Base-by-base conservation (phyloP, 345 rosid species). In the Brassica incana region DNA sequence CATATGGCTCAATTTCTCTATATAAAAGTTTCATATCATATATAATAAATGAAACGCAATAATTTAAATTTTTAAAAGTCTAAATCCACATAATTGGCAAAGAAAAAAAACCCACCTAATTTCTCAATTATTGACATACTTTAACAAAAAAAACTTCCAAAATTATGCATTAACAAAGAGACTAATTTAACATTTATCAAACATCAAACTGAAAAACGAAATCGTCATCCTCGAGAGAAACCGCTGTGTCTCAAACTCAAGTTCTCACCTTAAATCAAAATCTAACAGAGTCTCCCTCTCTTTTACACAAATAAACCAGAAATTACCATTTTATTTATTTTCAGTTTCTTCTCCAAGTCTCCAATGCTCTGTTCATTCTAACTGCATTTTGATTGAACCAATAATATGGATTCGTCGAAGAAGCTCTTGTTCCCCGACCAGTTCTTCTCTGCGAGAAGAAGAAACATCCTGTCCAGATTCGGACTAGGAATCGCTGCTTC, bases 391-490 rank as follows among this genome's bases (percentile, higher is more conserved):
- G 66, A 30, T 4, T 11, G 23, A 36, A 48, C 23, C 40, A 59
- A 25, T 38, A 25, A 52, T 23, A 89, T 89, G 96, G 89, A 87
- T 65, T 67, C 87, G 36, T 80, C 65, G 4, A 88, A 80, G 73
- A 82, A 86, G 43, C 40, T 70, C 30, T 6, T 69, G 35, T 85
- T 86, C 64, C 56, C 88, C 15, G 90, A 88, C 73, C 89, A 84
- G 80, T 65, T 84, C 69, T 60, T 85, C 14, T 79, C 84, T 15
- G 68, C 88, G 1, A 78, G 86, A 27, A 77, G 88, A 29, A 80
- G 88, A 27, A 87, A 82, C 81, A 79, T 82, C 6, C 75, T 86
- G 45, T 84, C 88, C 29, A 86, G 91, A 66, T 82, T 88, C 73
- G 80, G 85, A 52, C 73, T 88, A 69, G 88, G 90, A 67, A 69